Evolutionary conservation across 2,329 filamentous ascomycete species (phyloP).

Genomic region (Colletotrichum eremochloae): DNA sequence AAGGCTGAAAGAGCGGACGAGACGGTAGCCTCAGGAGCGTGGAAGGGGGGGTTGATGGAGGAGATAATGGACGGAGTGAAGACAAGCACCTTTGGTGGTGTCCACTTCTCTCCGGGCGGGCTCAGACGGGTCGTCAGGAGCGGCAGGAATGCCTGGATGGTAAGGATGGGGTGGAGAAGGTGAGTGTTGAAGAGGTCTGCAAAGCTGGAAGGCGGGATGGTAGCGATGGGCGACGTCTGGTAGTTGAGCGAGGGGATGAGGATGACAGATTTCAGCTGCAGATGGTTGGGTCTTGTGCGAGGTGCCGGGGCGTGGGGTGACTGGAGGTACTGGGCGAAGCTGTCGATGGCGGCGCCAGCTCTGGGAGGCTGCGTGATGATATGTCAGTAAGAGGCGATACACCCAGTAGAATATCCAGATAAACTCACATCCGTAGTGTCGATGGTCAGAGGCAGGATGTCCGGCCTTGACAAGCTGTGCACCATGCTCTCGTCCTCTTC

Average conservation of each 20-base stretch:
- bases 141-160: constrained; percentile 89
- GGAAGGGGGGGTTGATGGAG: constrained; percentile 83
- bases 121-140: constrained; percentile 75
- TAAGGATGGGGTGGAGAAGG: constrained; percentile 88
- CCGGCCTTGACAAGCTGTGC: constrained; percentile 79
- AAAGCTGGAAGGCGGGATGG: constrained; percentile 85
- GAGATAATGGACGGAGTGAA: constrained; percentile 85
- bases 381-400: constrained; percentile 24
- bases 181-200: constrained; percentile 94
- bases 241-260: constrained; percentile 86
- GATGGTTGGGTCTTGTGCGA: constrained; percentile 79
- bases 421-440: constrained; percentile 82
- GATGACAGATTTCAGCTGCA: constrained; percentile 83
- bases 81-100: constrained; percentile 77
- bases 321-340: constrained; percentile 79
- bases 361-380: constrained; percentile 69
- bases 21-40: constrained; percentile 88
- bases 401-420: constrained; percentile 3
- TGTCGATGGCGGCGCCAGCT: constrained; percentile 77
- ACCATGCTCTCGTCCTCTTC: constrained; percentile 87
- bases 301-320: constrained; percentile 82
- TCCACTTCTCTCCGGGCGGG: constrained; percentile 63
- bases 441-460: constrained; percentile 85
- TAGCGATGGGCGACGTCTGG: constrained; percentile 86
- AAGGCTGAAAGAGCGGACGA: constrained; percentile 90